Conservation (phyloP, 805 yeast species). For the Lachancea cidri region DNA sequence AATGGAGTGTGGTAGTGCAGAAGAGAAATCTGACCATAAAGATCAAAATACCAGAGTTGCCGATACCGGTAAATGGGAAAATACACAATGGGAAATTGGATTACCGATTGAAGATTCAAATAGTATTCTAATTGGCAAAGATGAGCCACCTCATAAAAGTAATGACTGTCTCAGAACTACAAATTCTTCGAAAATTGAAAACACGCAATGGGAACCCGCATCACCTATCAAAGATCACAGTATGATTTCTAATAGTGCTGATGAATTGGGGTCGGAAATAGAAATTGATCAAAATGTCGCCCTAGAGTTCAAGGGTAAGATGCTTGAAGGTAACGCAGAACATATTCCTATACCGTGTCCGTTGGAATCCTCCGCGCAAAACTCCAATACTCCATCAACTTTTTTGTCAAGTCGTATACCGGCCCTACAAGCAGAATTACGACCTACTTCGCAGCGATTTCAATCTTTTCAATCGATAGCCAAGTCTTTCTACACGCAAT, state of each 20-base stretch:
- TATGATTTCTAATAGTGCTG: constrained; percentile 6
- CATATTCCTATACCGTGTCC: not conserved
- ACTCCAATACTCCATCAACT: not conserved
- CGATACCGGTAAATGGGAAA: too few relatives aligned
- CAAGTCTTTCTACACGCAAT: not conserved
- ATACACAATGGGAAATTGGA: too few relatives aligned
- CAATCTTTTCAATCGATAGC: not conserved
- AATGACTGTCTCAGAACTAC: too few relatives aligned
- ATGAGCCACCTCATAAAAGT: too few relatives aligned
- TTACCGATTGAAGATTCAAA: too few relatives aligned
- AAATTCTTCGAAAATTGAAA: too few relatives aligned
- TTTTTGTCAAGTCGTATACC: not conserved
- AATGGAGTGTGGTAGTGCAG: too few relatives aligned
- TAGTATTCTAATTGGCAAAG: too few relatives aligned
- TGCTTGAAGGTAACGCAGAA: not conserved
- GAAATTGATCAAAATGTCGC: constrained; percentile 2
- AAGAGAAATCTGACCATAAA: too few relatives aligned
- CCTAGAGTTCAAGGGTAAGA: constrained; percentile 1
- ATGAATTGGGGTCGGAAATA: constrained; percentile 3
- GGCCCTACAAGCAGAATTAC: not conserved
- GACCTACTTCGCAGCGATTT: not conserved
- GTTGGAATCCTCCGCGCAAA: not conserved
- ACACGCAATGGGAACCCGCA: too few relatives aligned
- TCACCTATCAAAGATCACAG: not conserved
- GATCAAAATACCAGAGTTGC: too few relatives aligned